A percentile compares a stretch with the other conserved stretches of the same genome.
phyloP scores from a whole-genome alignment of 441 rosid species.

The Syzygium syzygioides region DNA sequence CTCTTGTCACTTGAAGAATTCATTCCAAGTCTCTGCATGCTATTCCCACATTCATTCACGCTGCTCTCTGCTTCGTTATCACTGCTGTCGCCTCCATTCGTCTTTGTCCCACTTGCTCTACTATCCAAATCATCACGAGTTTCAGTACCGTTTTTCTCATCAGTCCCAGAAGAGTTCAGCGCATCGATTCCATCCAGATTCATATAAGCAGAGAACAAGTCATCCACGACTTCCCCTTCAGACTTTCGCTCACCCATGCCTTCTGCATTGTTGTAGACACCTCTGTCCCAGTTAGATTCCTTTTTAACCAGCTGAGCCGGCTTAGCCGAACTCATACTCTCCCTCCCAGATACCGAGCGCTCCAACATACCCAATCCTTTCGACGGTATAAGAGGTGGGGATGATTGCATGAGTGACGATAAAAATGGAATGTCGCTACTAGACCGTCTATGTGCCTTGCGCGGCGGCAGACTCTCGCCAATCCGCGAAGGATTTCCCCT shows the following conservation, averaged over 20 bases:
- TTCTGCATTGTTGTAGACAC: constrained; percentile 34
- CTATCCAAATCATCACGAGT: constrained; percentile 85
- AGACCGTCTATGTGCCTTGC: constrained; percentile 81
- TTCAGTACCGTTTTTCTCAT: constrained; percentile 61
- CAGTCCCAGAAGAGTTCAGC: constrained; percentile 74
- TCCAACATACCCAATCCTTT: constrained; percentile 34
- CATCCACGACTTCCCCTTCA: constrained; percentile 79
- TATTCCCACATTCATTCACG: constrained; percentile 49
- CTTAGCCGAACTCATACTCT: constrained; percentile 35
- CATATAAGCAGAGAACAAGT: constrained; percentile 84
- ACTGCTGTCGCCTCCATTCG: constrained; percentile 74
- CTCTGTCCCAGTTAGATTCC: constrained; percentile 55
- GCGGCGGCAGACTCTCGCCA: constrained; percentile 74
- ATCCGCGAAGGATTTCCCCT: constrained; percentile 32
- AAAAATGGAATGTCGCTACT: constrained; percentile 81
- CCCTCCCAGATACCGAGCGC: constrained; percentile 43
- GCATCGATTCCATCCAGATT: constrained; percentile 82
- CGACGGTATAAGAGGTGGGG: constrained; percentile 46
- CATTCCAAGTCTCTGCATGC: constrained; percentile 35
- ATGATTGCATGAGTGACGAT: constrained; percentile 36
- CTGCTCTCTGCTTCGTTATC: constrained; percentile 90
- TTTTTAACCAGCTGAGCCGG: constrained; percentile 62
- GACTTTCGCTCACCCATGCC: constrained; percentile 70
- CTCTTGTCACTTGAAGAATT: constrained; percentile 47
- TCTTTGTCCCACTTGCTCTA: constrained; percentile 80